phyloP scores from a whole-genome alignment of 1,139 yeast genomes.

The Zhuliangozyma blackwelliae region DNA sequence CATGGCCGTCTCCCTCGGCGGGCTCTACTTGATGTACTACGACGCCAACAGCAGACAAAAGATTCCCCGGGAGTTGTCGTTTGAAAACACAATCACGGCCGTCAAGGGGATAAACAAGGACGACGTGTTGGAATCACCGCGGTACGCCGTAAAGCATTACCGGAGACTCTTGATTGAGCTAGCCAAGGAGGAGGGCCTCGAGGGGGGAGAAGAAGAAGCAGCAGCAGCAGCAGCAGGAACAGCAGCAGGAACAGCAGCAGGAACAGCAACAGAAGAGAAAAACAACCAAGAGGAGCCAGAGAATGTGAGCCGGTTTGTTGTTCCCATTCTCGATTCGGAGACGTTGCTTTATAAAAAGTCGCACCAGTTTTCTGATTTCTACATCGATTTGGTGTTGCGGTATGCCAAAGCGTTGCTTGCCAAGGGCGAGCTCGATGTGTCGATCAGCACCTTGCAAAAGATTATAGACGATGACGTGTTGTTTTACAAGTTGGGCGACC shows the following conservation, averaged over 20 bases:
- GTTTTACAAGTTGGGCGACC: slow-evolving; percentile 40
- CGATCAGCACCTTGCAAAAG: slow-evolving; percentile 25
- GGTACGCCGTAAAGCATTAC: slow-evolving; percentile 44
- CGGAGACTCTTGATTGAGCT: slow-evolving; percentile 35
- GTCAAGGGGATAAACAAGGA: slow-evolving; percentile 46
- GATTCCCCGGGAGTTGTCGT: slow-evolving; percentile 38
- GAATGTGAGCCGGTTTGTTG: slow-evolving; percentile 14
- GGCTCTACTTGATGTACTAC: slow-evolving; percentile 35
- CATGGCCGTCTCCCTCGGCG: slow-evolving; percentile 34
- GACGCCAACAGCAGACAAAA: slow-evolving; percentile 40
- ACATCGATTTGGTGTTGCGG: slow-evolving; percentile 41
- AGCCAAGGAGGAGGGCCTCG: slow-evolving; percentile 27
- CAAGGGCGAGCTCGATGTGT: slow-evolving; percentile 33
- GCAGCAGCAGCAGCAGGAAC: no score
- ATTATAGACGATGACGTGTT: slow-evolving; percentile 36
- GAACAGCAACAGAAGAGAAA: no score
- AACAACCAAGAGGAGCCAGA: no score
- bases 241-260: no score
- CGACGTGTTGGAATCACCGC: slow-evolving; percentile 40
- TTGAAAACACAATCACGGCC: slow-evolving; percentile 31
- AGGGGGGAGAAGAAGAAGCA: slow-evolving; percentile 22
- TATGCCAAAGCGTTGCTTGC: slow-evolving; percentile 42
- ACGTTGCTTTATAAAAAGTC: slow-evolving; percentile 30
- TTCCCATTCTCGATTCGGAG: slow-evolving; percentile 32
- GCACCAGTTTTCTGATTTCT: slow-evolving; percentile 36